phyloP scores from a whole-genome alignment of 2,329 filamentous ascomycete genomes.

The Albophoma yamanashiensis region DNA sequence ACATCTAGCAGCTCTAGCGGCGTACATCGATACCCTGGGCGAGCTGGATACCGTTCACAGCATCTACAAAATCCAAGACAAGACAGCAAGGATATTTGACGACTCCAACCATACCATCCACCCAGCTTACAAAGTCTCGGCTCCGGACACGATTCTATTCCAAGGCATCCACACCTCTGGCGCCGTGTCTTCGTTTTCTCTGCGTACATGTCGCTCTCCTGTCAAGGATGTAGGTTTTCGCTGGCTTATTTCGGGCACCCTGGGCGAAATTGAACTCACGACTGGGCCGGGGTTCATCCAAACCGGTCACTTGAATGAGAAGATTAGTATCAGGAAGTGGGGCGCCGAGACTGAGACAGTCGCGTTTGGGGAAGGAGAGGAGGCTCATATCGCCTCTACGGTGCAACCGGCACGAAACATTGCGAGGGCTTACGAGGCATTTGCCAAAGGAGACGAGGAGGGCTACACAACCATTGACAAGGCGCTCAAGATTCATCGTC shows the following conservation, averaged over 20 bases:
- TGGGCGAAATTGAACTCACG: neutral
- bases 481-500: neutral
- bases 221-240: neutral
- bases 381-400: neutral
- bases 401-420: neutral
- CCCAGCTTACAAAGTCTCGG: neutral
- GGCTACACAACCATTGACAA: neutral
- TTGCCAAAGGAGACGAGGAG: neutral
- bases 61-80: neutral
- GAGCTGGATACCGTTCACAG: neutral
- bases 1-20: neutral
- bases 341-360: neutral
- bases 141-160: neutral
- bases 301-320: neutral
- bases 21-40: neutral
- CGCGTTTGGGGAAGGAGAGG: neutral
- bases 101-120: neutral
- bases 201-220: neutral
- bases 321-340: neutral
- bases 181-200: neutral
- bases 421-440: neutral
- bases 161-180: neutral
- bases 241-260: neutral
- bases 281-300: neutral
- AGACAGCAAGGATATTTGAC: neutral